Conservation (phyloP, 495 filamentous ascomycete species). For the Neurospora sp. region DNA sequence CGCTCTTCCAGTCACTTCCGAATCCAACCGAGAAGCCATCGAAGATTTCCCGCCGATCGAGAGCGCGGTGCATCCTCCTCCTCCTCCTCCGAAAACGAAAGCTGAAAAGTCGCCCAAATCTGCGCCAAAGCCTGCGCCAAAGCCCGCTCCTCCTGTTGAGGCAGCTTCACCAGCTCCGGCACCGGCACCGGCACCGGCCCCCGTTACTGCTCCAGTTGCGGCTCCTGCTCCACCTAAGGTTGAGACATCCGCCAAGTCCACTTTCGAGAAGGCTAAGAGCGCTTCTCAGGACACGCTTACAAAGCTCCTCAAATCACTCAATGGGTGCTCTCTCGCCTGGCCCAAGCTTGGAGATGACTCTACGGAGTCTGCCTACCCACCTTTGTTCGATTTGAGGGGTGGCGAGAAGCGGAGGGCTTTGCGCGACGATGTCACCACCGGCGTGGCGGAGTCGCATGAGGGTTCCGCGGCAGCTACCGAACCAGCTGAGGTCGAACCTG, state of each 20-base stretch:
- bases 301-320: constrained; percentile 24
- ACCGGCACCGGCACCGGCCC: constrained; percentile 1
- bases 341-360: constrained; percentile 16
- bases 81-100: background rate
- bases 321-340: constrained; percentile 18
- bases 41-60: constrained; percentile 19
- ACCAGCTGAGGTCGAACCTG: constrained; percentile 44
- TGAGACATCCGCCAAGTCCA: constrained; percentile 1
- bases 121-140: background rate
- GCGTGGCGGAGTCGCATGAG: constrained; percentile 49
- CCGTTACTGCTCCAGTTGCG: background rate
- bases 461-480: constrained; percentile 30
- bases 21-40: constrained; percentile 25
- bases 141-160: background rate
- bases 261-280: constrained; percentile 6
- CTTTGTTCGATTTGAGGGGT: constrained; percentile 69
- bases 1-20: constrained; percentile 44
- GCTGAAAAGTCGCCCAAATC: background rate
- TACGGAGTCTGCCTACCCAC: constrained; percentile 42
- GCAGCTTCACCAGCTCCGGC: background rate
- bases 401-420: constrained; percentile 64
- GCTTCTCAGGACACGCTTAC: constrained; percentile 13
- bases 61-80: constrained; percentile 1
- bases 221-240: background rate
- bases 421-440: constrained; percentile 55